Evolutionary conservation across 495 filamentous ascomycete species (phyloP).

Genomic region (Xylaria sp.): DNA sequence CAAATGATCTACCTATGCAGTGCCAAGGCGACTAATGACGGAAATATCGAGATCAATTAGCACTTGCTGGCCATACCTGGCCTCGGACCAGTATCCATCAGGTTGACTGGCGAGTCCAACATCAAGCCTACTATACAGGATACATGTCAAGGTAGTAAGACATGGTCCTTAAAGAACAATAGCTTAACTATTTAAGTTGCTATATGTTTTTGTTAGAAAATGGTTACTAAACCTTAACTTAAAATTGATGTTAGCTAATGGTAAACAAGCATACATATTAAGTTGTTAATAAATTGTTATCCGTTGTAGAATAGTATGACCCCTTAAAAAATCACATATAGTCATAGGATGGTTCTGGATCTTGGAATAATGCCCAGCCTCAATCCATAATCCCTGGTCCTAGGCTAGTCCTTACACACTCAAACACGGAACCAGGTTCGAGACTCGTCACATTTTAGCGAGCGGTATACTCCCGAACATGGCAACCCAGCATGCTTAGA

Average conservation of each 20-base stretch:
- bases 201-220: not conserved
- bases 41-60: not conserved
- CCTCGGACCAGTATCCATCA: not conserved
- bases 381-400: not conserved
- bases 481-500: not conserved
- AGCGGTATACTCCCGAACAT: not conserved
- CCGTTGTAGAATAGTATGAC: not conserved
- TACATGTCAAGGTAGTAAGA: not conserved
- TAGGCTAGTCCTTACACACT: not conserved
- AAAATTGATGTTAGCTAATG: not conserved
- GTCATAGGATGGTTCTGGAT: no score
- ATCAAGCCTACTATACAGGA: not conserved
- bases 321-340: not conserved
- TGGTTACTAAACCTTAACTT: not conserved
- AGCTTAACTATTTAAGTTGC: not conserved
- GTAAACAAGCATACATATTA: not conserved
- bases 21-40: not conserved
- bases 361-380: not conserved
- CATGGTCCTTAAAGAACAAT: not conserved
- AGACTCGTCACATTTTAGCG: not conserved
- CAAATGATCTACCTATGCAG: not conserved
- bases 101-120: not conserved
- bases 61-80: not conserved
- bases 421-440: not conserved
- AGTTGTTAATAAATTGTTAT: not conserved